A percentile compares a stretch with the other conserved stretches of the same genome.
Evolutionary conservation across 192 early-diverging fungal genomes (phyloP).

Genomic region (Coemansia interrupta): DNA sequence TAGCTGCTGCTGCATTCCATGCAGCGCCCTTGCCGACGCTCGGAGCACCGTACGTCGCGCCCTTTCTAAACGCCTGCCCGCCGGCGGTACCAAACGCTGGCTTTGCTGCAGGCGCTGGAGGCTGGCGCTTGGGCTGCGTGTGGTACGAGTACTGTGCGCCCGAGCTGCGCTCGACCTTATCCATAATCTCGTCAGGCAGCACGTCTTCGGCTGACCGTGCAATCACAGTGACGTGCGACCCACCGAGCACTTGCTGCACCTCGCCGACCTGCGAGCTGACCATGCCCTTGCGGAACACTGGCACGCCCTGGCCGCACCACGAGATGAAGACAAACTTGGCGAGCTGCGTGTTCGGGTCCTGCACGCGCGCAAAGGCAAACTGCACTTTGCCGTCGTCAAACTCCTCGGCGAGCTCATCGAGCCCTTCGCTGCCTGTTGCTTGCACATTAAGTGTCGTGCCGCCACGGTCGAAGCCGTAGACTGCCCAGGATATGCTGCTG

Average conservation of each 20-base stretch:
- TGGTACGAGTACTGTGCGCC: constrained; percentile 85
- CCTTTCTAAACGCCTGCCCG: constrained; percentile 26
- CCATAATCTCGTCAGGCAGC: constrained; percentile 78
- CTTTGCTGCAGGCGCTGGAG: constrained; percentile 30
- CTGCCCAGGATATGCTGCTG: constrained; percentile 64
- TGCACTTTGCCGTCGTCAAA: constrained; percentile 87
- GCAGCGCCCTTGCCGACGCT: constrained; percentile 28
- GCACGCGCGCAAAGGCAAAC: constrained; percentile 80
- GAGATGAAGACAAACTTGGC: constrained; percentile 89
- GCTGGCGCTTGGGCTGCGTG: constrained; percentile 25
- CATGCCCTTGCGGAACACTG: constrained; percentile 83
- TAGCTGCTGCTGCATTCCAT: constrained; percentile 7
- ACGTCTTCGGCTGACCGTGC: constrained; percentile 82
- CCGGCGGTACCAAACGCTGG: constrained; percentile 24
- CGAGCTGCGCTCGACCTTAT: constrained; percentile 74
- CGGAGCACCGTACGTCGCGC: constrained; percentile 31
- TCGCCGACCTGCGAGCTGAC: constrained; percentile 81
- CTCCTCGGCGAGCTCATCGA: constrained; percentile 88
- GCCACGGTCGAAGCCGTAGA: constrained; percentile 74
- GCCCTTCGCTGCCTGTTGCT: constrained; percentile 64
- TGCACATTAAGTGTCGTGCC: constrained; percentile 53
- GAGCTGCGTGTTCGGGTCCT: constrained; percentile 80
- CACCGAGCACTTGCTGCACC: constrained; percentile 59
- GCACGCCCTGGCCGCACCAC: constrained; percentile 95
- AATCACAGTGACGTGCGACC: constrained; percentile 83